Evolutionary conservation across 768 basidiomycete species (phyloP).

Genomic region (Lentinula sp.): DNA sequence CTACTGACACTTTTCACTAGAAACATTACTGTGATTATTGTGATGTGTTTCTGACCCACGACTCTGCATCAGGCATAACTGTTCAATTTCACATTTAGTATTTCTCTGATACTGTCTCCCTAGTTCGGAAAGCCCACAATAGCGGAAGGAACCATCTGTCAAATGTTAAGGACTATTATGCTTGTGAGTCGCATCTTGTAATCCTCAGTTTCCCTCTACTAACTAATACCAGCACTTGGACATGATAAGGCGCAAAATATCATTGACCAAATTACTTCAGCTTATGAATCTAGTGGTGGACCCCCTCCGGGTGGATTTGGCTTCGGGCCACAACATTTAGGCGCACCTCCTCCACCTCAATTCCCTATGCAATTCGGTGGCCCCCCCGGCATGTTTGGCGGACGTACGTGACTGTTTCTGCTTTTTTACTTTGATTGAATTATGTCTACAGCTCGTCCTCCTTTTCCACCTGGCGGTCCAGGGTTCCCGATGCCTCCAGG

Average conservation of each 20-base stretch:
- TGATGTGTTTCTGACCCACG: slow-evolving; percentile 91
- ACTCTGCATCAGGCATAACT: slow-evolving; percentile 79
- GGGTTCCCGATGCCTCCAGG: slow-evolving; percentile 46
- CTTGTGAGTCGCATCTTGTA: slow-evolving; percentile 47
- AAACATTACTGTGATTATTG: slow-evolving; percentile 96
- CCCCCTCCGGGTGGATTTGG: slow-evolving; percentile 87
- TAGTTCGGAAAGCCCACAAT: slow-evolving; percentile 98
- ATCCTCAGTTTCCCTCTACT: background rate
- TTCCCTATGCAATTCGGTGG: slow-evolving; percentile 24
- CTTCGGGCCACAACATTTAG: slow-evolving; percentile 77
- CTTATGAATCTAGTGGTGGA: slow-evolving; percentile 82
- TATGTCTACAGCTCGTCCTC: slow-evolving; percentile 46
- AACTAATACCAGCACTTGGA: slow-evolving; percentile 54
- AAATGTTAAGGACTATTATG: slow-evolving; percentile 97
- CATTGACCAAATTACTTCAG: slow-evolving; percentile 96
- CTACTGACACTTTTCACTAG: slow-evolving; percentile 27
- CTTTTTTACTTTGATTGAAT: background rate
- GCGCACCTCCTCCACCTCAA: slow-evolving; percentile 39
- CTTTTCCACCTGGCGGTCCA: slow-evolving; percentile 60
- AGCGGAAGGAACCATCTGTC: slow-evolving; percentile 94
- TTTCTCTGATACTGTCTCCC: slow-evolving; percentile 12
- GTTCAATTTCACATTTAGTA: slow-evolving; percentile 1
- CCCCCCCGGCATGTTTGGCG: slow-evolving; percentile 26
- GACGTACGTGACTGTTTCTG: background rate
- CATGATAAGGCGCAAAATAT: slow-evolving; percentile 98